These are phyloP conservation scores for Melaleuca alternifolia DNA, from an alignment of 345 rosid genomes.

Conservation along the genomic window DNA sequence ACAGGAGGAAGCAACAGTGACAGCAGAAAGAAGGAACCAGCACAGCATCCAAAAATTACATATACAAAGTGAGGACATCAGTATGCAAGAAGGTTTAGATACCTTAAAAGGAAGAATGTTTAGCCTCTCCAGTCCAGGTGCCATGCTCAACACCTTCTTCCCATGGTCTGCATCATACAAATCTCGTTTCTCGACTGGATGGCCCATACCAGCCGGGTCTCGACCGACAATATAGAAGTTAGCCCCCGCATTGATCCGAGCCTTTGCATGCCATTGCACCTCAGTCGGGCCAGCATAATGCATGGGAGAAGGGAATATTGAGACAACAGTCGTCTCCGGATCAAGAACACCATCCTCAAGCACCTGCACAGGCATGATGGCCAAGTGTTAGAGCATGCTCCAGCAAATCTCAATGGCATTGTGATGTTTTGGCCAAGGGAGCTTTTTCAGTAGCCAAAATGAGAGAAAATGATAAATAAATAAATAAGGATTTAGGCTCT, in stretches of 20 bases:
- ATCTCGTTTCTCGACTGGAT: constrained; percentile 90
- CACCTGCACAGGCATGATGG: constrained; percentile 30
- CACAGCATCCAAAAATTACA: neutral
- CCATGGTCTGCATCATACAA: constrained; percentile 98
- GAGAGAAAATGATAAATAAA: neutral
- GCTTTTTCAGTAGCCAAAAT: neutral
- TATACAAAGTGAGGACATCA: neutral
- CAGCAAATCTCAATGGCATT: neutral
- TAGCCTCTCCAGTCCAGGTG: constrained; percentile 90
- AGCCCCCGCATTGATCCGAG: constrained; percentile 97
- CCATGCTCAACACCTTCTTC: constrained; percentile 94
- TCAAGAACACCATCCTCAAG: constrained; percentile 97
- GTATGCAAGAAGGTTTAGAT: neutral
- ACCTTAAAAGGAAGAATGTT: constrained; percentile 98
- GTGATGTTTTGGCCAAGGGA: neutral
- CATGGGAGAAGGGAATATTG: constrained; percentile 99
- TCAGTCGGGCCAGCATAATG: constrained; percentile 99
- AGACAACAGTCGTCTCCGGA: constrained; percentile 95
- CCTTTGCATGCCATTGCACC: constrained; percentile 99
- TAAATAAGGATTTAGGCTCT: neutral
- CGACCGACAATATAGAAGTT: constrained; percentile 99
- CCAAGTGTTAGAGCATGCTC: neutral
- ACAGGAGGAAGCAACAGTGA: neutral
- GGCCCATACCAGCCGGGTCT: constrained; percentile 99
- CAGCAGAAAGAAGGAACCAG: neutral